A percentile compares a stretch with the other conserved stretches of the same genome.
These are phyloP conservation scores for Ophiosphaerella herpotricha DNA, from an alignment of 2,329 filamentous ascomycete species.

Conservation along the genomic window DNA sequence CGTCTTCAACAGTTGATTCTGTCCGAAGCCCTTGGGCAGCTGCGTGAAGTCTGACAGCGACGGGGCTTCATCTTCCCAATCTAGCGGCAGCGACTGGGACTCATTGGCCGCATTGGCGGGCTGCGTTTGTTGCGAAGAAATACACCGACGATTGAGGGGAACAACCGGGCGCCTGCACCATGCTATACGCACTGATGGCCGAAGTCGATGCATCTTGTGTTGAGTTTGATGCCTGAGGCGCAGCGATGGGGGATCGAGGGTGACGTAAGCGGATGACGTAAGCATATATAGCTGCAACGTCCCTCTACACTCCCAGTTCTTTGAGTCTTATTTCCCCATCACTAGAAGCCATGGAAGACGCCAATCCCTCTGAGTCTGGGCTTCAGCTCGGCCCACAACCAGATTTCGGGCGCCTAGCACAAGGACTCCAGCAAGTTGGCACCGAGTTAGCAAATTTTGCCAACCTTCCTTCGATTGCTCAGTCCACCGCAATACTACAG, in stretches of 20 bases:
- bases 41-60: conserved; percentile 75
- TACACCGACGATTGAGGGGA: conserved; percentile 27
- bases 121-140: conserved; percentile 30
- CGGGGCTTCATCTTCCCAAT: conserved; percentile 77
- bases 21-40: conserved; percentile 80
- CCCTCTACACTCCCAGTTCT: no score
- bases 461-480: no score
- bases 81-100: conserved; percentile 50
- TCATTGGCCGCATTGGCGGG: conserved; percentile 20
- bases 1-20: conserved; percentile 92
- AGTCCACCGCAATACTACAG: no score
- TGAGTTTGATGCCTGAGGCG: conserved; percentile 23
- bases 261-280: conserved; percentile 28
- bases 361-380: no score
- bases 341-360: no score
- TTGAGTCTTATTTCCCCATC: no score
- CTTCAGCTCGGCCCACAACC: no score
- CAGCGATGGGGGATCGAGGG: conserved; percentile 20
- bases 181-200: conserved; percentile 33
- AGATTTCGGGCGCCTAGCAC: no score
- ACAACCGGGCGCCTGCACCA: conserved; percentile 31
- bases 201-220: conserved; percentile 40
- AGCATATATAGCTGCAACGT: no score
- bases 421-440: no score
- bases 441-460: no score